Base-by-base conservation (phyloP, 176 grass and related monocot genomes). In the Cenchrus fungigraminus region DNA sequence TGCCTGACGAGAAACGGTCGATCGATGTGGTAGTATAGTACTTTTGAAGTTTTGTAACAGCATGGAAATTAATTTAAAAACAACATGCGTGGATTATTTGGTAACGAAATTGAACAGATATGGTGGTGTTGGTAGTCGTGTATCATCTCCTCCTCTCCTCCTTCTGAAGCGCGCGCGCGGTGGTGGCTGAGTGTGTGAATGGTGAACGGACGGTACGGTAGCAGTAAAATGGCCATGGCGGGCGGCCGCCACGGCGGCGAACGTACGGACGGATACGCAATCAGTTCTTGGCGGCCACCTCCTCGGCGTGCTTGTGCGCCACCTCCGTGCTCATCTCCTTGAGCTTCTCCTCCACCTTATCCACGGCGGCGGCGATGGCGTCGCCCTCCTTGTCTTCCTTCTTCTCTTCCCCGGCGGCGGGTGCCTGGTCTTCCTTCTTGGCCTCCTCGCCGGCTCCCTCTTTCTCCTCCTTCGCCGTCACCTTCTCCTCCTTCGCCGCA, bases 241-340 rank as follows among this genome's bases (percentile, higher is more conserved):
- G 16, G 8, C 42, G 19, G 1, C 14, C 17, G 16, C 16, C 13
- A 9, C 2, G 12, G 11, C 16, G 15, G 11, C 16, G 15, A 15
- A 17, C 54, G 51, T 1, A 45, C 4, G 54, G 1, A 9, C 0
- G 47, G 60, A 11, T 11, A 49, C 8, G 14, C 16, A 59, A 59
- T 85, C 71, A 83, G 88, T 87, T 90, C 57, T 86, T 83, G 67
- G 84, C 74, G 17, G 88, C 40, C 12, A 90, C 74, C 1, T 29
- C 74, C 14, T 62, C 83, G 9, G 61, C 50, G 4, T 86, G 88
- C 50, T 73, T 40, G 15, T 19, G 54, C 49, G 49, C 49, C 34
- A 61, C 73, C 10, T 83, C 49, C 51, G 62, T 79, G 84, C 46
- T 83, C 84, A 87, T 31, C 58, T 86, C 79, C 84, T 90, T 86